A percentile compares a stretch with the other conserved stretches of the same genome.
Evolutionary conservation across 257 asterid genomes (phyloP).

Genomic region (Striga asiatica): DNA sequence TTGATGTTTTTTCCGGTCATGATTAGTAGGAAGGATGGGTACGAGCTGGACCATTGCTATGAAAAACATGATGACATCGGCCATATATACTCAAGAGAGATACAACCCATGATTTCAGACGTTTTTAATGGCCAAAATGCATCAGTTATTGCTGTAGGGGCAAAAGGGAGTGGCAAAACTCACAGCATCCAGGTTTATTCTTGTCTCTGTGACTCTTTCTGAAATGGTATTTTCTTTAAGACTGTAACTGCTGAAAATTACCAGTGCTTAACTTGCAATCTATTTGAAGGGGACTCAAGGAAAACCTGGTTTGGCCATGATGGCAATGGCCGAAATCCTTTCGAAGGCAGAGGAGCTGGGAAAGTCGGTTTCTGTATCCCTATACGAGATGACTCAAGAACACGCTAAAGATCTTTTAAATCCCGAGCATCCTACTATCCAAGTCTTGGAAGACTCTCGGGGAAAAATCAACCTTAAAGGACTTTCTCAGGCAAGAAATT

Average conservation of each 20-base stretch:
- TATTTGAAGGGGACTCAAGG: slow-evolving; percentile 44
- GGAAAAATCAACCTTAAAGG: slow-evolving; percentile 72
- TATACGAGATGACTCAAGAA: slow-evolving; percentile 59
- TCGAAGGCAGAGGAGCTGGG: slow-evolving; percentile 31
- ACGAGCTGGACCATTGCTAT: slow-evolving; percentile 56
- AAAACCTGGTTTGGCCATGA: slow-evolving; percentile 57
- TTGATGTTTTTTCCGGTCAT: not conserved
- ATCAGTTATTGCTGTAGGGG: slow-evolving; percentile 70
- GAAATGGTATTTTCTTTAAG: not conserved
- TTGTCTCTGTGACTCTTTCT: not conserved
- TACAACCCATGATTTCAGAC: slow-evolving; percentile 41
- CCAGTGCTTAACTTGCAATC: not conserved
- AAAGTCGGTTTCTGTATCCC: slow-evolving; percentile 39
- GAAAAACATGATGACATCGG: slow-evolving; percentile 37
- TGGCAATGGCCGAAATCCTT: slow-evolving; percentile 64
- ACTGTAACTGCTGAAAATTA: not conserved
- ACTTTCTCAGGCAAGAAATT: slow-evolving; percentile 58
- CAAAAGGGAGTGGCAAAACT: slow-evolving; percentile 87
- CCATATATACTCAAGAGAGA: slow-evolving; percentile 47
- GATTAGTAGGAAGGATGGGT: slow-evolving; percentile 40
- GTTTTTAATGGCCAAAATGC: slow-evolving; percentile 50
- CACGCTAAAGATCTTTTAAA: slow-evolving; percentile 59
- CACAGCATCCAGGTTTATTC: slow-evolving; percentile 44
- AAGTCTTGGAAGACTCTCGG: slow-evolving; percentile 56
- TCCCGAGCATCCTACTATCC: slow-evolving; percentile 38